Evolutionary conservation across 768 basidiomycete species (phyloP).

Genomic region (Fomitopsis pulvina): DNA sequence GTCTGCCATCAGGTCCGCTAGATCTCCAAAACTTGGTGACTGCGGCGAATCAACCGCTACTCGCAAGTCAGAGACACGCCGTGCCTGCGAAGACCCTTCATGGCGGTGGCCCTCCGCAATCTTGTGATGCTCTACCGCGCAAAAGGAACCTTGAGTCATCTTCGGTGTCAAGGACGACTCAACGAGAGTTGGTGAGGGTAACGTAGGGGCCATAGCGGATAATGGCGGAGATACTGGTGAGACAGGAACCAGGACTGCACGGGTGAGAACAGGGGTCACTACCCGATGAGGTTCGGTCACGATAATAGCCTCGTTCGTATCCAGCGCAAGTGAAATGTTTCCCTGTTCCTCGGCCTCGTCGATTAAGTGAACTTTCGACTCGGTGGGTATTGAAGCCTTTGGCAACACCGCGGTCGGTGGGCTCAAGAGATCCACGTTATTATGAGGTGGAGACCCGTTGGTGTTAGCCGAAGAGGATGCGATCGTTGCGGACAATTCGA

Average conservation of each 20-base stretch:
- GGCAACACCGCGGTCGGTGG: not conserved
- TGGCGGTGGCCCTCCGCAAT: constrained; percentile 10
- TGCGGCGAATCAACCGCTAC: constrained; percentile 5
- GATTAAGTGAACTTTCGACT: not conserved
- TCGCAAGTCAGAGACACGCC: not conserved
- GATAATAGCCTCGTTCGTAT: constrained; percentile 10
- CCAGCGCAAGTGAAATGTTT: constrained; percentile 8
- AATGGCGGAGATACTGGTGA: constrained; percentile 7
- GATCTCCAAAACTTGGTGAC: constrained; percentile 20
- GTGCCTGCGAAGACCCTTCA: not conserved
- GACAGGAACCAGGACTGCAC: constrained; percentile 11
- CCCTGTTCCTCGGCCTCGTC: not conserved
- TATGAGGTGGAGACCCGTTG: too few species aligned
- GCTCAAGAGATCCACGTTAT: not conserved
- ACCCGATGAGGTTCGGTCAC: constrained; percentile 13
- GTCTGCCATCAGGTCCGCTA: constrained; percentile 17
- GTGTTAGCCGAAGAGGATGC: too few species aligned
- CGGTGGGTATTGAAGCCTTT: not conserved
- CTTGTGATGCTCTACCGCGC: constrained; percentile 27
- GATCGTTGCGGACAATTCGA: too few species aligned
- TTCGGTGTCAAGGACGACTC: constrained; percentile 16
- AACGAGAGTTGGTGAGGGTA: constrained; percentile 10
- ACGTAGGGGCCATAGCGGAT: constrained; percentile 1
- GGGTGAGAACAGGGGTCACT: constrained; percentile 10
- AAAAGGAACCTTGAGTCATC: constrained; percentile 21